Conservation (phyloP, 768 basidiomycete genomes). For the Boletus rubropictus region DNA sequence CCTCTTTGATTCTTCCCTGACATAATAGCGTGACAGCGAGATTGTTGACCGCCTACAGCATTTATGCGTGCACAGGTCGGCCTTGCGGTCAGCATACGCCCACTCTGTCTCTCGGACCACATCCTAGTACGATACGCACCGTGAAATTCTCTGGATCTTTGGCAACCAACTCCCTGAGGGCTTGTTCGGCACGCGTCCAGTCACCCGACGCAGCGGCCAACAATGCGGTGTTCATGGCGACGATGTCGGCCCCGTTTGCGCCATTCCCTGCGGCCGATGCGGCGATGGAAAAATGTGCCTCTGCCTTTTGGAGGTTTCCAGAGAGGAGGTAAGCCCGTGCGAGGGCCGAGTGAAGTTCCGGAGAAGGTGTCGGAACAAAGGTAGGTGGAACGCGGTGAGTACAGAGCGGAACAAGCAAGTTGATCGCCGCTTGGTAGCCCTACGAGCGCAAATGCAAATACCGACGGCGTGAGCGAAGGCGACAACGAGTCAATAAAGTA, state of each 20-base stretch:
- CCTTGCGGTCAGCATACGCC: neutral
- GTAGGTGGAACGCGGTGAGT: slow-evolving; percentile 26
- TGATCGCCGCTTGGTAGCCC: slow-evolving; percentile 45
- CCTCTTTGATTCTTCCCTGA: slow-evolving; percentile 71
- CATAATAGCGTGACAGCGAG: slow-evolving; percentile 65
- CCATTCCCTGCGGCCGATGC: slow-evolving; percentile 42
- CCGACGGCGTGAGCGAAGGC: neutral
- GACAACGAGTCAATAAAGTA: neutral
- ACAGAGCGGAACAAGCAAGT: slow-evolving; percentile 64
- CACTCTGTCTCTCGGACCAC: too few relatives aligned
- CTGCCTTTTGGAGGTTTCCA: slow-evolving; percentile 58
- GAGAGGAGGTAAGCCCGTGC: slow-evolving; percentile 72
- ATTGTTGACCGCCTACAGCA: slow-evolving; percentile 64
- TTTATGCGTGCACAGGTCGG: neutral
- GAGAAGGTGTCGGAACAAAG: slow-evolving; percentile 31
- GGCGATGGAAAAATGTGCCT: slow-evolving; percentile 44
- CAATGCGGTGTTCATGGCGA: slow-evolving; percentile 62
- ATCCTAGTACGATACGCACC: slow-evolving; percentile 29
- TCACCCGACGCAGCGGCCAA: slow-evolving; percentile 65
- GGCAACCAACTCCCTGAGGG: slow-evolving; percentile 41
- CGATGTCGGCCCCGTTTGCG: slow-evolving; percentile 37
- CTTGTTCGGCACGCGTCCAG: slow-evolving; percentile 49
- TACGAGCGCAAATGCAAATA: neutral
- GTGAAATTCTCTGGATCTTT: slow-evolving; percentile 57
- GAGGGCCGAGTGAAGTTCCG: slow-evolving; percentile 61